Conservation (phyloP, 2,329 filamentous ascomycete species). For the Neoscytalidium dimidiatum region DNA sequence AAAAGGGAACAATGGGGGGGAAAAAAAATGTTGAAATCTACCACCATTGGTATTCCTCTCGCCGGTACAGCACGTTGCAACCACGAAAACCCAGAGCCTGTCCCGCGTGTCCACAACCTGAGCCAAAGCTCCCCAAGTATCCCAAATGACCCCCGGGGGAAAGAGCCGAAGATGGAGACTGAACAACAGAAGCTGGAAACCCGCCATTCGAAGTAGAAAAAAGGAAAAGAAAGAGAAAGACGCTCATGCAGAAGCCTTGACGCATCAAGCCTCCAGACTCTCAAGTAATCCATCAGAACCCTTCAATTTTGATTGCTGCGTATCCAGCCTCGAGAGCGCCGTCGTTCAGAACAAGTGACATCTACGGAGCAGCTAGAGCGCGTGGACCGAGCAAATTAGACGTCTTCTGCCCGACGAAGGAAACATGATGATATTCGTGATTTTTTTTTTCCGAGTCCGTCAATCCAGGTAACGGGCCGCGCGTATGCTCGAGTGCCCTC, state of each 20-base stretch:
- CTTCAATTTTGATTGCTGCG: conserved; percentile 19
- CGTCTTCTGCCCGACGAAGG: conserved; percentile 14
- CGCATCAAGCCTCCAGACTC: conserved; percentile 1
- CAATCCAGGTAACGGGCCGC: conserved; percentile 9
- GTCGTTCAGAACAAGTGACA: conserved; percentile 18
- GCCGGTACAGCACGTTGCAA: conserved; percentile 17
- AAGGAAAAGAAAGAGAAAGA: conserved; percentile 24
- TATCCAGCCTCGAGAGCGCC: conserved; percentile 11
- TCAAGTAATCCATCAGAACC: conserved; percentile 10
- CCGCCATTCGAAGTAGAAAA: conserved; percentile 19
- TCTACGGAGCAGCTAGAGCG: conserved; percentile 19
- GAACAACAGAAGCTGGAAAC: conserved; percentile 25
- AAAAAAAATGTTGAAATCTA: conserved; percentile 21
- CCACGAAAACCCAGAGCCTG: conserved; percentile 17
- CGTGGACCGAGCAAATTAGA: conserved; percentile 14
- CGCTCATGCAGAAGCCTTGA: conserved; percentile 15
- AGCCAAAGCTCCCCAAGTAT: conserved; percentile 15
- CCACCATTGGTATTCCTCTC: conserved; percentile 21
- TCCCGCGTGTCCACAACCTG: conserved; percentile 13
- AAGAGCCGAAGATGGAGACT: conserved; percentile 19
- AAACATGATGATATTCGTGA: conserved; percentile 19
- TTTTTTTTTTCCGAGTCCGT: conserved; percentile 17
- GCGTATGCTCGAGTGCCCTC: conserved; percentile 15
- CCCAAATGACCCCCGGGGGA: conserved; percentile 12
- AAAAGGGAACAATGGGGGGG: conserved; percentile 10